Percentiles rank a stretch among this genome's conserved stretches.
These are phyloP conservation scores for Oryza punctata DNA, from an alignment of 176 grass and related monocot genomes.

Conservation along the genomic window DNA sequence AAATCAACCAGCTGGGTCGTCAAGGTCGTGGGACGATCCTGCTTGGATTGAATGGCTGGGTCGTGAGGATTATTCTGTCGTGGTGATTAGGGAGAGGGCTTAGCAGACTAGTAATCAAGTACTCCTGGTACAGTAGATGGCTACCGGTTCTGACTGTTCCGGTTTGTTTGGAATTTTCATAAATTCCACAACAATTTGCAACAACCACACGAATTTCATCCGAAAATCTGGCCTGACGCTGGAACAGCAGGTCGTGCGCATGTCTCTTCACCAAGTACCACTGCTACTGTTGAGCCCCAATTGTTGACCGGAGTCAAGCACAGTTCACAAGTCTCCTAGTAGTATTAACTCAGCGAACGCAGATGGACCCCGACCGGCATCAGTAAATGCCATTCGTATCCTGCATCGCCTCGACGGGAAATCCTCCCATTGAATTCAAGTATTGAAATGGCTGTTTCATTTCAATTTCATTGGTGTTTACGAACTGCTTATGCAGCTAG, in stretches of 20 bases:
- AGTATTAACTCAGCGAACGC: conserved; percentile 20
- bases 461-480: neutral
- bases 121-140: neutral
- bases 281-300: neutral
- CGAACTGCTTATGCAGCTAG: neutral
- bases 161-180: neutral
- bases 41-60: too few species aligned
- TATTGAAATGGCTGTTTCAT: neutral
- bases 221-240: neutral
- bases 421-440: neutral
- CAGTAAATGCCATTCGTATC: conserved; percentile 16
- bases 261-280: neutral
- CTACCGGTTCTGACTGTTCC: neutral
- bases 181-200: neutral
- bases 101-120: too few species aligned
- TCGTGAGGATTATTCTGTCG: too few species aligned
- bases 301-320: conserved; percentile 42
- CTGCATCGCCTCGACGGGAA: conserved; percentile 17
- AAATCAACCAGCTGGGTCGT: too few species aligned
- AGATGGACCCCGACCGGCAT: neutral
- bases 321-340: neutral
- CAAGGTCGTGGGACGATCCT: too few species aligned
- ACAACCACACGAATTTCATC: neutral
- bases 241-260: conserved; percentile 12
- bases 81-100: too few species aligned